Percentiles rank a stretch among this genome's conserved stretches.
Evolutionary conservation across 306 rosid genomes (phyloP).

Genomic region (Inga oerstediana): DNA sequence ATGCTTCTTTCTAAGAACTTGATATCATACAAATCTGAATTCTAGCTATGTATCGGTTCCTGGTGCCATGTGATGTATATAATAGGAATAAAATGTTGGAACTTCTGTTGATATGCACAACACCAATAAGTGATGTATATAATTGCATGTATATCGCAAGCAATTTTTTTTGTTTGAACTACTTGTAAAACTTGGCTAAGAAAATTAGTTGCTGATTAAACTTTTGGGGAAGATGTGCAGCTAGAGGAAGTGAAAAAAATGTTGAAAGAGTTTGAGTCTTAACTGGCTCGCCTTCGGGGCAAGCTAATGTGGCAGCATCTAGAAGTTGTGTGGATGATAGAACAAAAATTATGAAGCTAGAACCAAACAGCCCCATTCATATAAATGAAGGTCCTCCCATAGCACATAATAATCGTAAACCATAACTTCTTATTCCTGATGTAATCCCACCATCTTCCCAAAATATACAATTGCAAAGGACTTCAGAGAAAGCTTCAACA

Average conservation of each 20-base stretch:
- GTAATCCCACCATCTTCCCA: conserved; percentile 56
- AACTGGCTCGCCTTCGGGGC: conserved; percentile 83
- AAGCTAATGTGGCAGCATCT: conserved; percentile 31
- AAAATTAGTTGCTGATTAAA: conserved; percentile 29
- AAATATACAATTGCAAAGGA: conserved; percentile 35
- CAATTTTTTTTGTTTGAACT: background rate
- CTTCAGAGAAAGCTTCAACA: conserved; percentile 45
- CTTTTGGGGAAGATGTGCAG: conserved; percentile 47
- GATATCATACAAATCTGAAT: no score
- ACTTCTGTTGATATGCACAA: background rate
- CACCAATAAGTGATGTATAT: background rate
- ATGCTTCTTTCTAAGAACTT: no score
- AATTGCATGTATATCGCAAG: background rate
- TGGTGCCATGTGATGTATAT: no score
- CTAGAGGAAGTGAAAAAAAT: conserved; percentile 77
- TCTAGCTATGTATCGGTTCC: no score
- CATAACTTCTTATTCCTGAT: conserved; percentile 75
- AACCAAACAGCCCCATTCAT: conserved; percentile 60
- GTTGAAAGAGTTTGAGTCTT: conserved; percentile 60
- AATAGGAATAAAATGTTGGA: background rate
- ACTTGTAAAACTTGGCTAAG: conserved; percentile 2
- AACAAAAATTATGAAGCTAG: conserved; percentile 54
- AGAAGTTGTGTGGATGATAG: conserved; percentile 35
- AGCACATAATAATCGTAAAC: conserved; percentile 50
- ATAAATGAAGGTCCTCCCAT: conserved; percentile 40